Conservation (phyloP, 805 yeast species). For the Wickerhamiella kazuoi region DNA sequence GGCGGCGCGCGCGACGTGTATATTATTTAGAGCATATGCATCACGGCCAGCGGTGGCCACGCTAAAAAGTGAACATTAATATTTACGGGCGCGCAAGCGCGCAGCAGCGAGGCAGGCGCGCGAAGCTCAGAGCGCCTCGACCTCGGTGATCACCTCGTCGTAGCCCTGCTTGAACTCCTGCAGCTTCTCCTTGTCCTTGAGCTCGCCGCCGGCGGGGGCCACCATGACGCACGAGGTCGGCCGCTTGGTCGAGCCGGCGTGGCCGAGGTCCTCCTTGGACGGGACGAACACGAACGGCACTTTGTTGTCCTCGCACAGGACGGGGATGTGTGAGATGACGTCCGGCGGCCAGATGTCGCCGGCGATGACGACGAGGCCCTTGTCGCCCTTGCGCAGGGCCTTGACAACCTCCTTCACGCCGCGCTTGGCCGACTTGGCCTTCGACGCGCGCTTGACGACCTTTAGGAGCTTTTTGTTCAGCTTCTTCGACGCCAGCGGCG, state of each 20-base stretch:
- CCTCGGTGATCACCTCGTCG: conserved; percentile 90
- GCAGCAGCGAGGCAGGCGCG: too few species aligned
- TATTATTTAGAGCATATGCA: background rate
- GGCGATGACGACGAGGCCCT: conserved; percentile 89
- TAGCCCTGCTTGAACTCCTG: conserved; percentile 81
- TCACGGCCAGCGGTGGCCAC: too few species aligned
- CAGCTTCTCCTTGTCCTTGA: conserved; percentile 49
- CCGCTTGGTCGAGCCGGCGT: conserved; percentile 98
- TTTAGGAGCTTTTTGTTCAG: conserved; percentile 87
- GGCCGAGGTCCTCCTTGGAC: conserved; percentile 93
- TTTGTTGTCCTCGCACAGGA: conserved; percentile 80
- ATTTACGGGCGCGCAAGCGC: too few species aligned
- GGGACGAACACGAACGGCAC: conserved; percentile 92
- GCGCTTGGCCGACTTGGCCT: conserved; percentile 94
- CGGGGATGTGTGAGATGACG: conserved; percentile 93
- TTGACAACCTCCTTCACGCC: conserved; percentile 98
- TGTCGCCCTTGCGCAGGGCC: conserved; percentile 94
- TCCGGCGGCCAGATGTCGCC: conserved; percentile 97
- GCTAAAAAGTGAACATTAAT: too few species aligned
- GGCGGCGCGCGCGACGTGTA: too few species aligned
- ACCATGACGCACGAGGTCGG: conserved; percentile 97
- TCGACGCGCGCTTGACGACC: conserved; percentile 93
- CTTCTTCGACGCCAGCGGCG: conserved; percentile 90
- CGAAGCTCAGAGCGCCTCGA: conserved; percentile 21
- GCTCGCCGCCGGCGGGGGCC: conserved; percentile 85